These are phyloP conservation scores for Populus deltoides DNA, from an alignment of 345 rosid genomes.

Conservation along the genomic window DNA sequence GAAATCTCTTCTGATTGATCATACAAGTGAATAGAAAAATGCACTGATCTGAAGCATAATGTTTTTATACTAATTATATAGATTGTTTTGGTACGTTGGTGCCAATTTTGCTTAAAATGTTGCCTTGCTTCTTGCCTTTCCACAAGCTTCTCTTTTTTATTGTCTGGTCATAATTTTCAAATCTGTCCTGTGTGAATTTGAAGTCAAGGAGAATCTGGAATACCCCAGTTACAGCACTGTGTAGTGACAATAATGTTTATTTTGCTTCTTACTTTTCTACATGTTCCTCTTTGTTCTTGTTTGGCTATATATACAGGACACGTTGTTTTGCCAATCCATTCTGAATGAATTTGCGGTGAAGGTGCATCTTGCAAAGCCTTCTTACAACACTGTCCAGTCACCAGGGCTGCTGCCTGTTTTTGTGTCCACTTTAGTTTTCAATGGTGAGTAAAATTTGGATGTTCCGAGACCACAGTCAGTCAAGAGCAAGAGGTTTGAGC, in stretches of 20 bases:
- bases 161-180: not conserved
- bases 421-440: conserved; percentile 27
- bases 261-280: not conserved
- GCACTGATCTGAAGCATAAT: not conserved
- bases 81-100: not conserved
- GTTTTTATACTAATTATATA: not conserved
- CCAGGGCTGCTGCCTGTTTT: conserved; percentile 25
- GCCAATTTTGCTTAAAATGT: not conserved
- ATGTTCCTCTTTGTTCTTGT: not conserved
- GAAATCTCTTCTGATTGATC: not conserved
- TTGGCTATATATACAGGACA: conserved; percentile 21
- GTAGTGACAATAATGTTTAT: not conserved
- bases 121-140: not conserved
- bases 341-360: conserved; percentile 44
- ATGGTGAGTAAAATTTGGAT: conserved; percentile 17
- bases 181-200: not conserved
- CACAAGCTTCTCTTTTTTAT: not conserved
- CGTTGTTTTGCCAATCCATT: conserved; percentile 40
- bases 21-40: not conserved
- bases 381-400: conserved; percentile 19
- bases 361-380: conserved; percentile 24
- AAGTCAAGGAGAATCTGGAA: not conserved
- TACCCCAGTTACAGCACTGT: not conserved
- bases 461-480: not conserved
- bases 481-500: conserved; percentile 5